phyloP scores from a whole-genome alignment of 768 basidiomycete species.

The Postia placenta region DNA sequence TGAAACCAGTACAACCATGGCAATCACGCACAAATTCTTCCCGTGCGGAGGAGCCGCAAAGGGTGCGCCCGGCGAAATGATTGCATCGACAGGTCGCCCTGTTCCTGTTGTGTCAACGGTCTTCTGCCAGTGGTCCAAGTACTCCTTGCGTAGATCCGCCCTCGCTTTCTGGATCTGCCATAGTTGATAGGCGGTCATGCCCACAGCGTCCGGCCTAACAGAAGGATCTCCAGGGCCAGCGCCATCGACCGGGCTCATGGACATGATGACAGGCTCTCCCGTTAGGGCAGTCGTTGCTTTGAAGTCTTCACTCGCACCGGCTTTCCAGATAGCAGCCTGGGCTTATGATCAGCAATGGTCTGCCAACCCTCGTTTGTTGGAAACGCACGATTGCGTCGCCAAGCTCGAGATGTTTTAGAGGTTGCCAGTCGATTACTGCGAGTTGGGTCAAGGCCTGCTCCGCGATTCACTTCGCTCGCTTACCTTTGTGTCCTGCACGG shows the following conservation, averaged over 20 bases:
- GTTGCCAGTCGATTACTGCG: conserved; percentile 31
- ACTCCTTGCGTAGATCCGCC: conserved; percentile 30
- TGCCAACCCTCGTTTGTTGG: background rate
- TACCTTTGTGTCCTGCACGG: conserved; percentile 29
- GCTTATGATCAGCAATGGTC: background rate
- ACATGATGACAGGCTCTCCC: conserved; percentile 33
- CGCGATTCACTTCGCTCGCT: too few relatives aligned
- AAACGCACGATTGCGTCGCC: conserved; percentile 2
- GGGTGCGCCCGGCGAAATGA: conserved; percentile 38
- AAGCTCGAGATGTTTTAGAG: conserved; percentile 20
- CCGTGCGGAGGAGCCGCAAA: conserved; percentile 39
- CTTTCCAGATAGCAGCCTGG: conserved; percentile 8
- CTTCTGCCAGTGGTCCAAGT: conserved; percentile 40
- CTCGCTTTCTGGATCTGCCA: conserved; percentile 38
- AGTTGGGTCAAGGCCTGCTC: too few relatives aligned
- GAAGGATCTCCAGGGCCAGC: conserved; percentile 5
- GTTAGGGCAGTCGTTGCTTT: conserved; percentile 10
- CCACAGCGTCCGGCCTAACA: conserved; percentile 4
- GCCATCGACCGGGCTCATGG: conserved; percentile 27
- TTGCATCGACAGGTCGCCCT: conserved; percentile 42
- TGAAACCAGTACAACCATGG: too few relatives aligned
- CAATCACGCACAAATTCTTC: conserved; percentile 25
- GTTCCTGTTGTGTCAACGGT: conserved; percentile 35
- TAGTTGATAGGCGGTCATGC: conserved; percentile 23
- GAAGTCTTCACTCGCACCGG: conserved; percentile 12